A percentile compares a stretch with the other conserved stretches of the same genome.
Evolutionary conservation across 192 early-diverging fungal species (phyloP).

Genomic region (Backusella parvicylindrica): DNA sequence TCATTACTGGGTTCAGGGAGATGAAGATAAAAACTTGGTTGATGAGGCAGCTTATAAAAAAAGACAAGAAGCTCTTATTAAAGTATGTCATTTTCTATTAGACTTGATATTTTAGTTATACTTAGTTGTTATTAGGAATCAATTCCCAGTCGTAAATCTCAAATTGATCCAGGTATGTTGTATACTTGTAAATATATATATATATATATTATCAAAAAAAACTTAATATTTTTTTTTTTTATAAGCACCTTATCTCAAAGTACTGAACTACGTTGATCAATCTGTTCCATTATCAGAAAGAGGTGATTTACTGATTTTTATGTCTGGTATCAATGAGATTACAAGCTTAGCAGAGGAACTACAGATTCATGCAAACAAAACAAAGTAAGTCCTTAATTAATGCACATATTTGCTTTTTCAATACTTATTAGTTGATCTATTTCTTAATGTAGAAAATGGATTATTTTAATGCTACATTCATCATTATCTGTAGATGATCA

Average conservation of each 20-base stretch:
- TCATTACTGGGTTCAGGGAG: slow-evolving; percentile 51
- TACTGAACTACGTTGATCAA: slow-evolving; percentile 60
- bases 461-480: slow-evolving; percentile 61
- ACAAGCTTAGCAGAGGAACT: slow-evolving; percentile 49
- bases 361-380: slow-evolving; percentile 48
- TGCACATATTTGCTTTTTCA: not conserved
- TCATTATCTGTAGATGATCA: slow-evolving; percentile 61
- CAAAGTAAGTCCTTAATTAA: slow-evolving; percentile 34
- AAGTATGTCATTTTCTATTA: slow-evolving; percentile 10
- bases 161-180: slow-evolving; percentile 46
- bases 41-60: slow-evolving; percentile 46
- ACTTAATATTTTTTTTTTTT: not conserved
- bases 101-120: not conserved
- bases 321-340: slow-evolving; percentile 68
- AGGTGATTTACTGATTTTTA: slow-evolving; percentile 62
- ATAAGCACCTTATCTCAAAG: slow-evolving; percentile 55
- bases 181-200: not conserved
- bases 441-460: slow-evolving; percentile 46
- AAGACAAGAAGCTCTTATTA: slow-evolving; percentile 34
- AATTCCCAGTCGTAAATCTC: slow-evolving; percentile 43
- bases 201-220: not conserved
- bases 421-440: not conserved
- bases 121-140: slow-evolving; percentile 32
- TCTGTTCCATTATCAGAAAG: slow-evolving; percentile 50
- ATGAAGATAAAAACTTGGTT: slow-evolving; percentile 57